These are phyloP conservation scores for Rhizophora mangle DNA, from an alignment of 345 rosid species.

Conservation along the genomic window DNA sequence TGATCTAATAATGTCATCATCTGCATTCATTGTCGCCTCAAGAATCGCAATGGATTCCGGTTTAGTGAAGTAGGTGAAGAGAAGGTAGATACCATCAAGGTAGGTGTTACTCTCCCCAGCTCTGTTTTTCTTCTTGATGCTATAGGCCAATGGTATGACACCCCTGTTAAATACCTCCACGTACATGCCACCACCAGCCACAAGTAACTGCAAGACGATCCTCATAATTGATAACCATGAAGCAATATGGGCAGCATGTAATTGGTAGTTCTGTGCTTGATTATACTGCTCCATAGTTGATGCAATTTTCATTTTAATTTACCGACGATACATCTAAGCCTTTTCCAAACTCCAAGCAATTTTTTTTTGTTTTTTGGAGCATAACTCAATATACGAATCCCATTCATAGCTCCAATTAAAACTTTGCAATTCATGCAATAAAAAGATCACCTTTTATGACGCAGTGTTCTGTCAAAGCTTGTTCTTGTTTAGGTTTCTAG, in stretches of 20 bases:
- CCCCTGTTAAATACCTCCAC: conserved; percentile 96
- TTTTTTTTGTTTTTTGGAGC: no score
- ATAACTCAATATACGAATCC: no score
- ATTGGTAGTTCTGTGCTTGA: not conserved
- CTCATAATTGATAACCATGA: conserved; percentile 7
- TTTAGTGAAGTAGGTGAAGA: conserved; percentile 86
- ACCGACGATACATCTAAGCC: no score
- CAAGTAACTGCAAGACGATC: conserved; percentile 59
- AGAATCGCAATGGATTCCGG: conserved; percentile 67
- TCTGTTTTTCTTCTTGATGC: conserved; percentile 83
- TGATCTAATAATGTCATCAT: conserved; percentile 75
- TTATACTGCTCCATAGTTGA: not conserved
- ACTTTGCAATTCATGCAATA: no score
- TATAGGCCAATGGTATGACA: conserved; percentile 80
- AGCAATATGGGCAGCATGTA: not conserved
- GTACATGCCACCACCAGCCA: conserved; percentile 98
- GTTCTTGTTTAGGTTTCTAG: not conserved
- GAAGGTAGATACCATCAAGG: conserved; percentile 86
- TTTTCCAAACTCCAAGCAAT: no score
- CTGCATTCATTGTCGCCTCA: conserved; percentile 46
- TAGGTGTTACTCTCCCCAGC: conserved; percentile 80
- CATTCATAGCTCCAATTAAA: no score
- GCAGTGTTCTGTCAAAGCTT: no score
- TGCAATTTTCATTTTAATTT: no score
- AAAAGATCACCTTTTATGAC: no score